These are phyloP conservation scores for Penicillium robsamsonii DNA, from an alignment of 495 filamentous ascomycete genomes.

Conservation along the genomic window DNA sequence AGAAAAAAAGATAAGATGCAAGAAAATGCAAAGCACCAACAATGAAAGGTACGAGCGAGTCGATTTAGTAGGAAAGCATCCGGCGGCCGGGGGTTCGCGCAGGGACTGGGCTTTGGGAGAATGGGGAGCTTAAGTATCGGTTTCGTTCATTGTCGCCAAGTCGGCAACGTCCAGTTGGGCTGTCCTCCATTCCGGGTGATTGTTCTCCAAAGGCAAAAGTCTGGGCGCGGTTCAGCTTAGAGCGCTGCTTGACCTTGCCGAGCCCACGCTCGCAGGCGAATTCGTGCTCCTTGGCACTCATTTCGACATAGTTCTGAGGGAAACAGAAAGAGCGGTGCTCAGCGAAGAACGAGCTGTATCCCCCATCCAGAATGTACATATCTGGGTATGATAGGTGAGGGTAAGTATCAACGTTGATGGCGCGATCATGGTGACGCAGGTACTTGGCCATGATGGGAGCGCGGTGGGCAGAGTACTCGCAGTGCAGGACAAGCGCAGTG, in stretches of 20 bases:
- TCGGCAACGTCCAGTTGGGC: slow-evolving; percentile 67
- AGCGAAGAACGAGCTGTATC: slow-evolving; percentile 89
- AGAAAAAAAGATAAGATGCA: slow-evolving; percentile 11
- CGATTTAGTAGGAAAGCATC: slow-evolving; percentile 65
- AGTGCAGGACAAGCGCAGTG: slow-evolving; percentile 88
- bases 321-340: slow-evolving; percentile 75
- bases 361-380: slow-evolving; percentile 93
- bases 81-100: slow-evolving; percentile 59
- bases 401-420: slow-evolving; percentile 76
- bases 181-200: slow-evolving; percentile 67
- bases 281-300: slow-evolving; percentile 85
- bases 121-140: slow-evolving; percentile 48
- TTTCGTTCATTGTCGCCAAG: slow-evolving; percentile 33
- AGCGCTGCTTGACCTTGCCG: slow-evolving; percentile 78
- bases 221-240: slow-evolving; percentile 81
- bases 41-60: neutral
- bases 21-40: neutral
- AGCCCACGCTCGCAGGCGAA: slow-evolving; percentile 91
- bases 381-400: slow-evolving; percentile 90
- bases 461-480: slow-evolving; percentile 96
- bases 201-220: slow-evolving; percentile 90
- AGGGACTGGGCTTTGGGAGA: slow-evolving; percentile 53
- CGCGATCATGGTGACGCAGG: slow-evolving; percentile 83
- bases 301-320: slow-evolving; percentile 93
- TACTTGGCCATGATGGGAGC: slow-evolving; percentile 87